Evolutionary conservation across 2,329 filamentous ascomycete species (phyloP).

Genomic region (Penicillium sclerotigenum): DNA sequence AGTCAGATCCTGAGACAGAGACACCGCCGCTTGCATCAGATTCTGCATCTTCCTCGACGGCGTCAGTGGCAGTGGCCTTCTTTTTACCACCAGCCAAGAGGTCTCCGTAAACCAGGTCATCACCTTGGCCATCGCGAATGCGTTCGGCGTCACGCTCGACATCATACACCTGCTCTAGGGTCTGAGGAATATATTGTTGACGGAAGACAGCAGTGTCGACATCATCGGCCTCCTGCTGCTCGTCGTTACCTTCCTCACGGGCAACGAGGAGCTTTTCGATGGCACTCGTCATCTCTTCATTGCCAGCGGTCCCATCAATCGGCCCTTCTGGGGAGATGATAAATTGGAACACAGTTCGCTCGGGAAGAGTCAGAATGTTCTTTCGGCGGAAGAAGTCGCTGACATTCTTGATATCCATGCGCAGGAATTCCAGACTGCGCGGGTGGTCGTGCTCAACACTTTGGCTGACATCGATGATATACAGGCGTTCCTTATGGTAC

Average conservation of each 20-base stretch:
- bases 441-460: conserved; percentile 97
- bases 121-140: conserved; percentile 68
- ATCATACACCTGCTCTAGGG: conserved; percentile 92
- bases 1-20: conserved; percentile 40
- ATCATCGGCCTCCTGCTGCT: conserved; percentile 52
- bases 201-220: conserved; percentile 90
- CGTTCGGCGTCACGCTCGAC: conserved; percentile 84
- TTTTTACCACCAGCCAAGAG: conserved; percentile 67
- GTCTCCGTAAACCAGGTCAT: conserved; percentile 78
- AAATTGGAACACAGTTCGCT: conserved; percentile 80
- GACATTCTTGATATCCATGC: conserved; percentile 98
- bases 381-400: conserved; percentile 87
- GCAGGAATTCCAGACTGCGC: conserved; percentile 83
- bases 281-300: conserved; percentile 57
- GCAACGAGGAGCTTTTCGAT: conserved; percentile 67
- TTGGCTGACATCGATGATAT: conserved; percentile 96
- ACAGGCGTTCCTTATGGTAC: conserved; percentile 77
- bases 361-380: conserved; percentile 74
- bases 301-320: conserved; percentile 30
- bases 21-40: conserved; percentile 38
- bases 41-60: conserved; percentile 36
- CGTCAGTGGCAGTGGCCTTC: conserved; percentile 24
- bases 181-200: conserved; percentile 95
- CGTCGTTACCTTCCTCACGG: conserved; percentile 50
- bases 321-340: conserved; percentile 62